These are phyloP conservation scores for Diaporthe velutina DNA, from an alignment of 2,329 filamentous ascomycete species.

Conservation along the genomic window DNA sequence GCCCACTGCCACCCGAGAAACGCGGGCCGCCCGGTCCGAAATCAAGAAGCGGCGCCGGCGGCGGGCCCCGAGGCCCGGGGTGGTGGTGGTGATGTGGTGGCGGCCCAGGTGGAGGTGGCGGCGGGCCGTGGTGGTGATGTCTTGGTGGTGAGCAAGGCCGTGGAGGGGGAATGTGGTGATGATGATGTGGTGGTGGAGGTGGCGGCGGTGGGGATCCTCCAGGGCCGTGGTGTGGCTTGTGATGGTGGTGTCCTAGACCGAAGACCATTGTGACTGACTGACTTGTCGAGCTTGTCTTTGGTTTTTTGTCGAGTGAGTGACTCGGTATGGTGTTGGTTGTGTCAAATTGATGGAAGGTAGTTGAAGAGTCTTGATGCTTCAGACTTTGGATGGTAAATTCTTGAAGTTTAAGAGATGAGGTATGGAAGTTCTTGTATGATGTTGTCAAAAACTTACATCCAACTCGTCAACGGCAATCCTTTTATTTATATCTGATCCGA, in stretches of 20 bases:
- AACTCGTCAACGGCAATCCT: background rate
- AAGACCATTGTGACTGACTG: constrained; percentile 28
- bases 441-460: background rate
- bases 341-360: background rate
- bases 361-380: background rate
- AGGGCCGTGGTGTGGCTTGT: background rate
- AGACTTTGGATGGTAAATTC: background rate
- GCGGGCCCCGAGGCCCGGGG: background rate
- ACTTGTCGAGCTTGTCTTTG: too few relatives aligned
- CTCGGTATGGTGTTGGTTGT: background rate
- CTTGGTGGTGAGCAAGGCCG: background rate
- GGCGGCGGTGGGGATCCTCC: background rate
- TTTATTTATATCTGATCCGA: background rate
- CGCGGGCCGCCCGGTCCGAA: background rate
- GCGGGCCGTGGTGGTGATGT: background rate
- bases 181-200: background rate
- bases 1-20: background rate
- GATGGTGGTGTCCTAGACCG: constrained; percentile 26
- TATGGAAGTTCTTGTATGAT: too few relatives aligned
- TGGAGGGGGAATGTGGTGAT: background rate
- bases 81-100: background rate
- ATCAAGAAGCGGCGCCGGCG: background rate
- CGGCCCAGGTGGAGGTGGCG: background rate
- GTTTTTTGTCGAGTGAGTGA: too few relatives aligned
- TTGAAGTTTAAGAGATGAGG: background rate